Conservation (phyloP, 2,329 filamentous ascomycete species). For the Epichloe uncinata region DNA sequence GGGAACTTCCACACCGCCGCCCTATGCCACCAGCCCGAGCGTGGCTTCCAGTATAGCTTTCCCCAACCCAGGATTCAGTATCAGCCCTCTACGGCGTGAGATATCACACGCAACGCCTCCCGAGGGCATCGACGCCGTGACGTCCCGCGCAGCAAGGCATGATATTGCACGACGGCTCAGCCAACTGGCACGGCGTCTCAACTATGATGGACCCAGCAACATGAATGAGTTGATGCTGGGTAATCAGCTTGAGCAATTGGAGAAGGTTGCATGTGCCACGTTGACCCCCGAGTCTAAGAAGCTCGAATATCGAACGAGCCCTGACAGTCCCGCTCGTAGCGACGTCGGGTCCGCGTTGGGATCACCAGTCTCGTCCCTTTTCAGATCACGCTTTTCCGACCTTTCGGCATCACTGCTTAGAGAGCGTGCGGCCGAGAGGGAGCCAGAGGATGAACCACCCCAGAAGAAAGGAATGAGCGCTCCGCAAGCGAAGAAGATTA, state of each 20-base stretch:
- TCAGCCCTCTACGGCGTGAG: constrained; percentile 20
- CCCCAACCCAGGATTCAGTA: constrained; percentile 13
- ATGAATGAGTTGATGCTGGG: constrained; percentile 23
- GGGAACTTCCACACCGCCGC: constrained; percentile 13
- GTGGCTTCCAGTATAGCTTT: constrained; percentile 20
- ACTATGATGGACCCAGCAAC: constrained; percentile 18
- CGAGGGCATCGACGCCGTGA: constrained; percentile 4
- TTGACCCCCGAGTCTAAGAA: constrained; percentile 7
- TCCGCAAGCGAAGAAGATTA: constrained; percentile 23
- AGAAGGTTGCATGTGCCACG: constrained; percentile 15
- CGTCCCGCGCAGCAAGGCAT: constrained; percentile 23
- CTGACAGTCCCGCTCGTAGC: constrained; percentile 15
- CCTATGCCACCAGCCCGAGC: constrained; percentile 21
- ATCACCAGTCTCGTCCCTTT: constrained; percentile 23
- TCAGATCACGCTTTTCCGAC: constrained; percentile 27
- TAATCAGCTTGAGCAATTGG: constrained; percentile 25
- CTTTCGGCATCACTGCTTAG: constrained; percentile 23
- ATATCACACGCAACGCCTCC: constrained; percentile 7
- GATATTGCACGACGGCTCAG: constrained; percentile 30
- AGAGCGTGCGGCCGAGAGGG: constrained; percentile 15
- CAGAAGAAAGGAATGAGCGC: constrained; percentile 19
- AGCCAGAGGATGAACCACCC: constrained; percentile 15
- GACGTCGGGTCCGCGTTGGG: constrained; percentile 18
- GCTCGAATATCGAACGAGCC: constrained; percentile 10
- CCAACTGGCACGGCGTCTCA: constrained; percentile 25